Conservation (phyloP, 2,329 filamentous ascomycete species). For the Penicillium fuscoglaucum region DNA sequence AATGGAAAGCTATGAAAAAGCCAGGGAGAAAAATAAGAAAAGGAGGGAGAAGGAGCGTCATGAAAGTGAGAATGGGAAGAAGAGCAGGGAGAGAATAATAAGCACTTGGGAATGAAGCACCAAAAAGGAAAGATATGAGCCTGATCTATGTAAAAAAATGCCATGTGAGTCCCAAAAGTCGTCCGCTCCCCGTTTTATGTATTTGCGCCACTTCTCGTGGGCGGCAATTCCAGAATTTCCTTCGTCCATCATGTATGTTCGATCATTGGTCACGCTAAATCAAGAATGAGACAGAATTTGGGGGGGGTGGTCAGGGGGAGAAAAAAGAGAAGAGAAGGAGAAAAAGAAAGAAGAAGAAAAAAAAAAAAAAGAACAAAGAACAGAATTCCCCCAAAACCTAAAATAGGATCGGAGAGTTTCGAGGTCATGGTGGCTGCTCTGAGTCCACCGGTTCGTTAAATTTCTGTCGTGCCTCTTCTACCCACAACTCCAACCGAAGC, state of each 20-base stretch:
- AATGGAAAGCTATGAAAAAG: conserved; percentile 20
- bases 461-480: conserved; percentile 64
- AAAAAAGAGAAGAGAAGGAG: conserved; percentile 15
- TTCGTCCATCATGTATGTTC: conserved; percentile 44
- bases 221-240: conserved; percentile 36
- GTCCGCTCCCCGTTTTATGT: conserved; percentile 41
- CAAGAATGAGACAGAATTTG: conserved; percentile 35
- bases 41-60: conserved; percentile 22
- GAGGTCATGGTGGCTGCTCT: conserved; percentile 38
- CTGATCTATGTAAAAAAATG: conserved; percentile 41
- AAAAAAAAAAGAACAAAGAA: conserved; percentile 5
- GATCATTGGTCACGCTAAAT: conserved; percentile 45
- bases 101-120: conserved; percentile 16
- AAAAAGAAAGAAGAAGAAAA: conserved; percentile 4
- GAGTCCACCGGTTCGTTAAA: conserved; percentile 45
- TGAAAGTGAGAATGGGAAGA: conserved; percentile 18
- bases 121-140: conserved; percentile 35
- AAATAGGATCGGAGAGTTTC: conserved; percentile 16
- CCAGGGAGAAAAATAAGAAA: conserved; percentile 19
- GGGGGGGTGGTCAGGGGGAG: conserved; percentile 21
- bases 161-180: conserved; percentile 42
- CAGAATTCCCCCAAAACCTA: conserved; percentile 16
- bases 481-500: conserved; percentile 67
- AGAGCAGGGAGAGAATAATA: conserved; percentile 12
- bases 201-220: conserved; percentile 40